phyloP scores from a whole-genome alignment of 352 stramenopile species.

The Pilasporangium apinafurcum region DNA sequence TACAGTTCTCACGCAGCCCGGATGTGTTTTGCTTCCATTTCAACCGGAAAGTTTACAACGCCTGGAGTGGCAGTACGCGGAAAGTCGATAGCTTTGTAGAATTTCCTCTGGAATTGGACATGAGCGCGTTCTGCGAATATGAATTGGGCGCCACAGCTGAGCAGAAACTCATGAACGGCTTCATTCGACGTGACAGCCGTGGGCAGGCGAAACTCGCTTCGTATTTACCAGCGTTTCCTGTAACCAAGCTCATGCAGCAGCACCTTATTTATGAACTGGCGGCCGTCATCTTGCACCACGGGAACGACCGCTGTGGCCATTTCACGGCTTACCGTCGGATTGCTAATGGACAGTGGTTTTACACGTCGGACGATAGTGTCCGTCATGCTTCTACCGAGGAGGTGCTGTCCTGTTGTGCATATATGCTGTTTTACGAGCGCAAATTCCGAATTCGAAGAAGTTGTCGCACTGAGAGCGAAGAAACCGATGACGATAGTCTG shows the following conservation, averaged over 20 bases:
- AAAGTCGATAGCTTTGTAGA: slow-evolving; percentile 78
- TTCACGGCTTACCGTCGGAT: slow-evolving; percentile 81
- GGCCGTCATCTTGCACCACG: slow-evolving; percentile 82
- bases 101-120: slow-evolving; percentile 78
- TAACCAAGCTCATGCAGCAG: slow-evolving; percentile 5
- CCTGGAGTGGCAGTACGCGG: slow-evolving; percentile 43
- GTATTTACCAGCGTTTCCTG: slow-evolving; percentile 3
- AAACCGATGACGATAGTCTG: not conserved
- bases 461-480: slow-evolving; percentile 7
- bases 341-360: slow-evolving; percentile 68
- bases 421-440: slow-evolving; percentile 90
- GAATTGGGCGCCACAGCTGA: slow-evolving; percentile 27
- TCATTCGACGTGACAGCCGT: not conserved
- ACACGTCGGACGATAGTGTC: slow-evolving; percentile 79
- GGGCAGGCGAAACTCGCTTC: slow-evolving; percentile 1
- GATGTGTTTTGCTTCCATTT: slow-evolving; percentile 87
- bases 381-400: slow-evolving; percentile 44
- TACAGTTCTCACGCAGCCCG: slow-evolving; percentile 75
- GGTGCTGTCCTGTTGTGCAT: slow-evolving; percentile 72
- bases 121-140: slow-evolving; percentile 70
- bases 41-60: slow-evolving; percentile 81
- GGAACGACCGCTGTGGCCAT: slow-evolving; percentile 80
- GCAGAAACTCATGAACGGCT: slow-evolving; percentile 18
- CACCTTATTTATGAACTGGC: slow-evolving; percentile 66
- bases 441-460: slow-evolving; percentile 43